Base-by-base conservation (phyloP, 2,329 filamentous ascomycete species). In the Verticillium zaregamsianum region DNA sequence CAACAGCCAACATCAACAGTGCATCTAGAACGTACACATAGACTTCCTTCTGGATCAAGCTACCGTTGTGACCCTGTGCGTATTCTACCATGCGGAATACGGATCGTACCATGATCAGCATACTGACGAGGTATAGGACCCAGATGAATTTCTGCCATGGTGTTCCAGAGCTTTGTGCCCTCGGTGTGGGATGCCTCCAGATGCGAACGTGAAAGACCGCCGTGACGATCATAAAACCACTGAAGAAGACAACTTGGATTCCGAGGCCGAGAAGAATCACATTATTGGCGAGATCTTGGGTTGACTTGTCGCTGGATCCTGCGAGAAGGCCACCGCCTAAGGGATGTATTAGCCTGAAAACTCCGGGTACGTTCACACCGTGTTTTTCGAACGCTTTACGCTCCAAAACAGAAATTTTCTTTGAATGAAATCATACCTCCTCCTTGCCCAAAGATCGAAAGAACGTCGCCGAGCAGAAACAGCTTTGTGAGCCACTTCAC, bases 191-290 rank as follows among this genome's bases (percentile, higher is more conserved):
- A 32, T 61, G 59, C n/a, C 61, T 58, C 14, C 58, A 61, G 56
- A 72, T 68, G 32, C 73, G 69, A 6, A 66, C 55, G 62, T 86
- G 80, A 69, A 85, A 85, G 1, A 81, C 66, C 4, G 77, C 66
- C 0, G 81, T 77, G 1, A 79, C 76, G 1, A 80, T 52, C 45
- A 85, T 74, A 67, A 88, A 88, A 60, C 85, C 74, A 2, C 75
- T 74, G 61, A 87, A 86, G 62, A 83, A 79, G n/a, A 84, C 40
- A 23, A 87, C 76, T 67, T 88, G 85, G 12, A 86, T 72, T 14
- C 80, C 70, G 1, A 88, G 71, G 3, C 85, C 85, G 2, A 68
- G 79, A 11, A 87, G 70, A 7, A 86, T 80, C 55, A 86, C 72
- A 23, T 79, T 75, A 62, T 82, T 73, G 11, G 80, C 81, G 0